Base-by-base conservation (phyloP, 306 rosid species). In the Trifolium repens region DNA sequence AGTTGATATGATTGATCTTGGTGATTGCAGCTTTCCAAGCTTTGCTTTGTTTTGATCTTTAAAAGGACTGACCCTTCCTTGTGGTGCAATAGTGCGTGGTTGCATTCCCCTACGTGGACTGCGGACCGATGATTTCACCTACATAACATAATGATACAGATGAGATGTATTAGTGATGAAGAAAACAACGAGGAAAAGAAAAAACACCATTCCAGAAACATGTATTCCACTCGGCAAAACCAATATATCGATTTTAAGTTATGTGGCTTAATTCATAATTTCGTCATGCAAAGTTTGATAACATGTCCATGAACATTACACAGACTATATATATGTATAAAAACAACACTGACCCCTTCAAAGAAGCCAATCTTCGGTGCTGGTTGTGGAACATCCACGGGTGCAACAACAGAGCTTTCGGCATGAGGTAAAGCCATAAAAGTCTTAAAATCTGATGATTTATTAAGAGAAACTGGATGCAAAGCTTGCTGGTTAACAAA, bases 321-420 rank as follows among this genome's bases (percentile, higher is more conserved):
- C 53, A 11, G 44, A 46, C 73, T 60, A 60, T 61, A 62, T 53
- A 62, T 54, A 44, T 69, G 2, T 69, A 50, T 13, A 66, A 9
- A 78, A 55, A 65, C 34, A 81, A 59, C 67, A 83, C 93, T 70
- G 60, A 94, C 98, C 91, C 97, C 96, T 81, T 94, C 97, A 78
- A 91, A 91, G 81, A 86, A 94, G 72, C 98, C 98, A 84, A 88
- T 90, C 78, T 92, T 92, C 35, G 97, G 97, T 55, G 97, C 87
- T 77, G 97, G 93, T 61, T 84, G 69, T 78, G 34, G 67, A 44
- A 69, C 76, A 19, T 32, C 71, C 75, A 76, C 67, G 50, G 83
- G 67, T 32, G 42, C 35, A 16, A 64, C 73, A 16, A 68, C 67
- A 42, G 58, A 71, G 66, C 71, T 85, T 57, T 83, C 42, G 39